These are phyloP conservation scores for Ophiostoma angusticollis DNA, from an alignment of 2,329 filamentous ascomycete genomes.

Conservation along the genomic window DNA sequence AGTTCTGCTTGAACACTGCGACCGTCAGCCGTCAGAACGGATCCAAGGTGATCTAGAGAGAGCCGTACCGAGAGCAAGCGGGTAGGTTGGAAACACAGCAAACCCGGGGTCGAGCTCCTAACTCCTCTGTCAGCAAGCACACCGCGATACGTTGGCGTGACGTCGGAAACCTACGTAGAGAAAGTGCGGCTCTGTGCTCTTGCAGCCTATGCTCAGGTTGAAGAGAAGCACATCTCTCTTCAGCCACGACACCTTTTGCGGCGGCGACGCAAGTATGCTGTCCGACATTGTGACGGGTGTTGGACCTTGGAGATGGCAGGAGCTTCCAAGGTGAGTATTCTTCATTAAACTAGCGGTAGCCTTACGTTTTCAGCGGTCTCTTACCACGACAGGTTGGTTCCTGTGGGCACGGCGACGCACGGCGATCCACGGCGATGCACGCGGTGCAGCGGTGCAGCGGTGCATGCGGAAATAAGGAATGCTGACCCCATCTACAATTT, in stretches of 20 bases:
- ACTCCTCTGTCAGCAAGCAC: not conserved
- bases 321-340: too few species aligned
- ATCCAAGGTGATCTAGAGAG: too few species aligned
- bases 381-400: too few species aligned
- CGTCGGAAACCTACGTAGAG: not conserved
- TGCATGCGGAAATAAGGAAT: too few species aligned
- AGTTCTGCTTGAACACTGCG: not conserved
- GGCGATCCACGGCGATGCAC: too few species aligned
- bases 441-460: too few species aligned
- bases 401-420: too few species aligned
- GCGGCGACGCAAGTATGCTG: not conserved
- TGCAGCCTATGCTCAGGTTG: not conserved
- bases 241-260: not conserved
- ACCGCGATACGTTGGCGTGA: too few species aligned
- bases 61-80: not conserved
- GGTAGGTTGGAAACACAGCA: not conserved
- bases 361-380: too few species aligned
- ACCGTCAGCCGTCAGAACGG: not conserved
- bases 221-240: not conserved
- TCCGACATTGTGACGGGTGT: too few species aligned
- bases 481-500: constrained; percentile 15
- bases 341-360: too few species aligned
- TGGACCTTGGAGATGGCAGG: too few species aligned
- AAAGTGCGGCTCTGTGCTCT: not conserved
- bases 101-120: not conserved